A percentile compares a stretch with the other conserved stretches of the same genome.
Evolutionary conservation across 331 rosid genomes (phyloP).

Genomic region (Pyracantha coccinea): DNA sequence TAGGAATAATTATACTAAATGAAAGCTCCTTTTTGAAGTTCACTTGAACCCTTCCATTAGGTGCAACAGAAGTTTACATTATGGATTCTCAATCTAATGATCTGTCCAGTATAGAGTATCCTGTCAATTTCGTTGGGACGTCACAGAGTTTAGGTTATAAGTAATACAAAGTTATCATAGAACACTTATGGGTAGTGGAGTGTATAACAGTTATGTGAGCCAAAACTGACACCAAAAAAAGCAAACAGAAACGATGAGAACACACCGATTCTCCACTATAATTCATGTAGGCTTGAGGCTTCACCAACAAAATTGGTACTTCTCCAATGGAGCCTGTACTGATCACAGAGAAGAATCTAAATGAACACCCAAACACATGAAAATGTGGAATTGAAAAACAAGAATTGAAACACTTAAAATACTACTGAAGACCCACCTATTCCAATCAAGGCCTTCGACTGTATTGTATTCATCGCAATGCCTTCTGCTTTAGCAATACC

Average conservation of each 20-base stretch:
- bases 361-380: constrained; percentile 8
- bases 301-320: constrained; percentile 80
- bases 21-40: not conserved
- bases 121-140: not conserved
- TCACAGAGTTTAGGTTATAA: not conserved
- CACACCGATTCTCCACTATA: constrained; percentile 92
- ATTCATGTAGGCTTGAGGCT: constrained; percentile 93
- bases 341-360: constrained; percentile 22
- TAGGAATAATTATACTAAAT: not conserved
- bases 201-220: not conserved
- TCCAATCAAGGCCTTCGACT: constrained; percentile 88
- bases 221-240: not conserved
- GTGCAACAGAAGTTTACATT: not conserved
- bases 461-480: constrained; percentile 75
- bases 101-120: not conserved
- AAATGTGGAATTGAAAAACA: not conserved
- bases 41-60: not conserved
- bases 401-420: not conserved
- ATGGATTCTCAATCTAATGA: not conserved
- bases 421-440: constrained; percentile 44
- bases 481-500: constrained; percentile 54
- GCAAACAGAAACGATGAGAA: constrained; percentile 11
- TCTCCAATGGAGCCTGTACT: constrained; percentile 82
- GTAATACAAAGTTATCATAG: not conserved
- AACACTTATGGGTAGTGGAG: not conserved